phyloP scores from a whole-genome alignment of 73 alveolate species.

The Durusdinium trenchii region DNA sequence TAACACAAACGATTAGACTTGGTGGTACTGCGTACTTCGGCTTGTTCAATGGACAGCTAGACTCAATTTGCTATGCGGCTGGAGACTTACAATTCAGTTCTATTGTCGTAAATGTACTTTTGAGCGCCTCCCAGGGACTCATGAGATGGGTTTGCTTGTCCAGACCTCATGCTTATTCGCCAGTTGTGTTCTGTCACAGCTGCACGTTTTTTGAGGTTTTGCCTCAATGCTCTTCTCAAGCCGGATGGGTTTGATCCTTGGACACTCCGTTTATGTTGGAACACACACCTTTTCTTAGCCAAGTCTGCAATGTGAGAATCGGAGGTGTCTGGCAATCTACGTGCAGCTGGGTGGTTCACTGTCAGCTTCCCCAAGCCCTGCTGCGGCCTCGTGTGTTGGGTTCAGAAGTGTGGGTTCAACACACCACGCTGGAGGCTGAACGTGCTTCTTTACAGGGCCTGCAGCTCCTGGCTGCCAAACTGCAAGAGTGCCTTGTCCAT shows the following conservation, averaged over 20 bases:
- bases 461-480: slow-evolving; percentile 53
- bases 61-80: too few relatives aligned
- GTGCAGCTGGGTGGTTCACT: slow-evolving; percentile 40
- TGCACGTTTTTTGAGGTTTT: neutral
- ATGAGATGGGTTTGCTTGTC: slow-evolving; percentile 37
- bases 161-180: neutral
- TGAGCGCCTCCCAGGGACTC: too few relatives aligned
- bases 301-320: neutral
- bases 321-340: slow-evolving; percentile 30
- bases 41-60: too few relatives aligned
- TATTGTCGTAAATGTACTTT: too few relatives aligned
- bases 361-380: slow-evolving; percentile 43
- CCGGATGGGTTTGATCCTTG: slow-evolving; percentile 46
- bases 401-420: neutral
- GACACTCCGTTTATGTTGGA: neutral
- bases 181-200: neutral
- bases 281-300: neutral
- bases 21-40: too few relatives aligned
- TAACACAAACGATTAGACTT: too few relatives aligned
- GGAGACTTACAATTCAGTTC: too few relatives aligned
- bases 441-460: slow-evolving; percentile 95
- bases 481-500: slow-evolving; percentile 46
- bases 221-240: neutral
- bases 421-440: neutral
- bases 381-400: neutral